Base-by-base conservation (phyloP, 495 filamentous ascomycete species). In the Recurvomyces mirabilis region DNA sequence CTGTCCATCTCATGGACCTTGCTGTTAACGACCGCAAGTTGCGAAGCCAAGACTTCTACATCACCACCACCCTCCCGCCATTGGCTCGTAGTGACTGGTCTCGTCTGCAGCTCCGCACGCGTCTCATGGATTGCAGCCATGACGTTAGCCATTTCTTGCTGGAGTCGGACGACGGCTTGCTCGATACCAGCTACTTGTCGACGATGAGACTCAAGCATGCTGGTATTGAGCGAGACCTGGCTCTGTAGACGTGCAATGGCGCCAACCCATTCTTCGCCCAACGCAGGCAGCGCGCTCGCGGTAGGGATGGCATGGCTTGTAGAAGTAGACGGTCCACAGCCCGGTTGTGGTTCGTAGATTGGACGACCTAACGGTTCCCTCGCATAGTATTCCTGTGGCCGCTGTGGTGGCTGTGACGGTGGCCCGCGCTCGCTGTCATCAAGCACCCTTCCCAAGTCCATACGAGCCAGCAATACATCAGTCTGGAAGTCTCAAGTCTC, bases 1-100 rank as follows among this genome's bases (percentile, higher is more conserved):
- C 39, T 51, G 39, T 66, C 64, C 12, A 66, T 47, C 38, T 66
- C 64, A 30, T 53, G 58, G 4, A 51, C 62, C 42, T 60, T 60
- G 18, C 41, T 37, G 6, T 53, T 44, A 22, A 61, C 39, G 11
- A 28, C 26, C 4, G 46, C 22, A 1, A 65, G 15, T 28, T 52
- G 57, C 5, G 46, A 20, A 0, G 53, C 44, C 36, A 65, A 46
- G 14, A 63, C 46, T 19, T 64, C 56, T 6, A 64, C 47, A 5
- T 49, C 46, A 20, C 23, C 43, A 12, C 31, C 1, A 21, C 49
- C 44, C n/a, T 43, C 47, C 14, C 46, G 26, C 6, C 25, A 5
- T 11, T 17, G 40, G 37, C 32, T 30, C 28, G 24, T 25, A 13
- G 14, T 9, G n/a, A 18, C 2, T 5, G 25, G 14, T 18, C 33